Evolutionary conservation across 805 yeast species (phyloP).

Genomic region (Wickerhamiella hasegawae): DNA sequence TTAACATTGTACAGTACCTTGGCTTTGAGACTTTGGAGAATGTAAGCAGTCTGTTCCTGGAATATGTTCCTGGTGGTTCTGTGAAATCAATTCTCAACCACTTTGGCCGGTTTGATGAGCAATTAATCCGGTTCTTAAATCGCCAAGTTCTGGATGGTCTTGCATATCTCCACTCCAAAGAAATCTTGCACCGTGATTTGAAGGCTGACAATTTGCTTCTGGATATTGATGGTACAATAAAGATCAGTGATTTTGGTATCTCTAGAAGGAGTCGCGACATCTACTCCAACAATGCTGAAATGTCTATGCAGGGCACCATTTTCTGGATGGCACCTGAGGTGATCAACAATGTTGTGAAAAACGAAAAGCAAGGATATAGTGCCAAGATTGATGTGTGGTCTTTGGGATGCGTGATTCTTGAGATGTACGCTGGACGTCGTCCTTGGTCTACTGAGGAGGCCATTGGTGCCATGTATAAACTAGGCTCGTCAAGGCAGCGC

Average conservation of each 20-base stretch:
- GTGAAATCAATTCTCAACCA: slow-evolving; percentile 71
- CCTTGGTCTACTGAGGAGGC: slow-evolving; percentile 97
- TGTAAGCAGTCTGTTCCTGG: slow-evolving; percentile 74
- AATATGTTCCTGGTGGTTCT: slow-evolving; percentile 96
- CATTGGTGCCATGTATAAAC: slow-evolving; percentile 81
- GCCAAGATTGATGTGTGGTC: slow-evolving; percentile 99
- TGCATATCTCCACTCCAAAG: slow-evolving; percentile 72
- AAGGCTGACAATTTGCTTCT: slow-evolving; percentile 84
- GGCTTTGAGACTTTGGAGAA: slow-evolving; percentile 73
- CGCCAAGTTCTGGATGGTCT: slow-evolving; percentile 71
- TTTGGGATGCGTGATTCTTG: slow-evolving; percentile 88
- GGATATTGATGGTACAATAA: slow-evolving; percentile 85
- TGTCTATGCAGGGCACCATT: slow-evolving; percentile 98
- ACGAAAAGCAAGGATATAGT: slow-evolving; percentile 76
- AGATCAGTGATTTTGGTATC: slow-evolving; percentile 93
- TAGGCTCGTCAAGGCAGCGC: slow-evolving; percentile 70
- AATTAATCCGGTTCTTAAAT: slow-evolving; percentile 53
- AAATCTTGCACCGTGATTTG: slow-evolving; percentile 83
- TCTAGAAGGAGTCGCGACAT: slow-evolving; percentile 75
- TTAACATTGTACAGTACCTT: slow-evolving; percentile 86
- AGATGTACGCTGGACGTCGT: slow-evolving; percentile 93
- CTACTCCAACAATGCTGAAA: slow-evolving; percentile 78
- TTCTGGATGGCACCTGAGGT: slow-evolving; percentile 99
- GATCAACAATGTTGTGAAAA: slow-evolving; percentile 63
- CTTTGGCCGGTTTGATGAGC: slow-evolving; percentile 75